Percentiles rank a stretch among this genome's conserved stretches.
Conservation (phyloP, 2,329 filamentous ascomycete genomes). For the Aspergillus arachidicola region DNA sequence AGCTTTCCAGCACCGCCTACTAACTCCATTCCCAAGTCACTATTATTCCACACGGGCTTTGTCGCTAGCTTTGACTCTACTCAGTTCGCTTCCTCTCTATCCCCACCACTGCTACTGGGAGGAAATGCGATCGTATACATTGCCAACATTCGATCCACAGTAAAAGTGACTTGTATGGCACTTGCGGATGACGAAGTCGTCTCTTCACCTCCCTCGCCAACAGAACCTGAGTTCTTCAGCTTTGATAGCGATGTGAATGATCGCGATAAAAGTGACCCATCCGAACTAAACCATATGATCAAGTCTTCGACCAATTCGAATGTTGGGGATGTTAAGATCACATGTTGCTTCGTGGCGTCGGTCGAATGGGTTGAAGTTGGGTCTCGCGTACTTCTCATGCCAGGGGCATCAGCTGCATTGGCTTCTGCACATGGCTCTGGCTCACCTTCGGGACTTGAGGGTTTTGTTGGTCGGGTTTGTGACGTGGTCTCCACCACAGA, state of each 20-base stretch:
- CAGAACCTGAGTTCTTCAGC: conserved; percentile 46
- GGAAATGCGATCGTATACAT: conserved; percentile 73
- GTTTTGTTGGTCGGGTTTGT: conserved; percentile 58
- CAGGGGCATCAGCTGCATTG: conserved; percentile 54
- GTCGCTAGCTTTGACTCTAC: conserved; percentile 70
- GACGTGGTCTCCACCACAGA: conserved; percentile 50
- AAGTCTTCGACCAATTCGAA: conserved; percentile 21
- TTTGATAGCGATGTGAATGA: conserved; percentile 43
- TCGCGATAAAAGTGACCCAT: conserved; percentile 13
- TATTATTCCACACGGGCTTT: conserved; percentile 63
- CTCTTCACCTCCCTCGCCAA: conserved; percentile 31
- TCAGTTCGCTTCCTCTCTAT: conserved; percentile 49
- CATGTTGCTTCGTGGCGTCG: conserved; percentile 60
- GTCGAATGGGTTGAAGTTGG: conserved; percentile 61
- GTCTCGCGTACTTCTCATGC: conserved; percentile 62
- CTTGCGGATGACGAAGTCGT: conserved; percentile 35
- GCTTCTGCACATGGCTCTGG: conserved; percentile 51
- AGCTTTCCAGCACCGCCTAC: conserved; percentile 61
- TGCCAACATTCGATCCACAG: conserved; percentile 81
- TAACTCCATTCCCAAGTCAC: conserved; percentile 19
- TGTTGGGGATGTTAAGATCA: conserved; percentile 47
- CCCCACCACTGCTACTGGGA: conserved; percentile 59
- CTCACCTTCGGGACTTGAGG: conserved; percentile 58
- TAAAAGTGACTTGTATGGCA: conserved; percentile 66
- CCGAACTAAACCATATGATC: conserved; percentile 33